Evolutionary conservation across 2,329 filamentous ascomycete species (phyloP).

Genomic region (Monosporascus ibericus): DNA sequence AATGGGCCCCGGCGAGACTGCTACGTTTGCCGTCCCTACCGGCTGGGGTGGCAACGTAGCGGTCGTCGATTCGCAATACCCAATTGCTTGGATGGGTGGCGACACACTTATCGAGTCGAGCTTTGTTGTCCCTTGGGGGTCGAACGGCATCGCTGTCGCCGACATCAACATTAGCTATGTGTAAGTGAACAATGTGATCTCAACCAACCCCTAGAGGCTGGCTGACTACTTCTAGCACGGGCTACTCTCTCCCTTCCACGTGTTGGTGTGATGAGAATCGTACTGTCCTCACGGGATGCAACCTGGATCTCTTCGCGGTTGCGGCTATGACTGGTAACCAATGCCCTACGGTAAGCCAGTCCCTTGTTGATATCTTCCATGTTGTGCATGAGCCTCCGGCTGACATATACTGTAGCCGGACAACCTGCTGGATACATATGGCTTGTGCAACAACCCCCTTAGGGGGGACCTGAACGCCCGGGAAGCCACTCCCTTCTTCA

Average conservation of each 20-base stretch:
- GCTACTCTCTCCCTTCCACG: slow-evolving; percentile 11
- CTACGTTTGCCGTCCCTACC: slow-evolving; percentile 11
- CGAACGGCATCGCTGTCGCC: slow-evolving; percentile 1
- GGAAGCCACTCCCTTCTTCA: slow-evolving; percentile 9
- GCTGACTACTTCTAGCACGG: slow-evolving; percentile 4
- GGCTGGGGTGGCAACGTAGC: neutral
- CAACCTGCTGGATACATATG: slow-evolving; percentile 2
- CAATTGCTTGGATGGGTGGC: neutral
- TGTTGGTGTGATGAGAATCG: slow-evolving; percentile 9
- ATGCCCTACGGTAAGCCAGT: slow-evolving; percentile 7
- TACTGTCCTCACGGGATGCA: slow-evolving; percentile 12
- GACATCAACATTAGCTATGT: slow-evolving; percentile 17
- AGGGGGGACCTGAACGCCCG: slow-evolving; percentile 1
- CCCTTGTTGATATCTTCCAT: neutral
- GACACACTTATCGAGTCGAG: slow-evolving; percentile 1
- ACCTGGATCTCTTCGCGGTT: slow-evolving; percentile 10
- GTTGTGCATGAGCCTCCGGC: neutral
- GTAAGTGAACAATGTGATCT: neutral
- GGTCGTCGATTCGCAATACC: neutral
- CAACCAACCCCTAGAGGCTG: neutral
- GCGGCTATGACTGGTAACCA: neutral
- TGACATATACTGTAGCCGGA: neutral
- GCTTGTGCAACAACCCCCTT: slow-evolving; percentile 13
- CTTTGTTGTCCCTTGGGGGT: slow-evolving; percentile 4
- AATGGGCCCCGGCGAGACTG: slow-evolving; percentile 4